These are phyloP conservation scores for Diphasiastrum complanatum DNA, from an alignment of 83 land plant genomes.

Conservation along the genomic window DNA sequence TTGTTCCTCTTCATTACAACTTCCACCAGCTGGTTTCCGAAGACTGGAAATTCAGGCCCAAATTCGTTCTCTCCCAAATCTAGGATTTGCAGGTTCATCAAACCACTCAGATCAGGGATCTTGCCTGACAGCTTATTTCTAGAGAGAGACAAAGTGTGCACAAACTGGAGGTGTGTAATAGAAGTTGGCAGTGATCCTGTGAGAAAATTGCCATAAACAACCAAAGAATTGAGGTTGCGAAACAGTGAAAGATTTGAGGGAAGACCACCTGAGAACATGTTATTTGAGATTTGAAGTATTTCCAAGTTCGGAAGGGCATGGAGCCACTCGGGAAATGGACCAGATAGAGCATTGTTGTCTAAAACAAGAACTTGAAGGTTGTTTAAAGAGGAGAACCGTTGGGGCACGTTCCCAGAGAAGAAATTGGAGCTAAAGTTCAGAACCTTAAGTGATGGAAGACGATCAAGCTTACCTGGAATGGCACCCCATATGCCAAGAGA, in stretches of 20 bases:
- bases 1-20: background rate
- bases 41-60: background rate
- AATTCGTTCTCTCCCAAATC: background rate
- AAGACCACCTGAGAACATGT: background rate
- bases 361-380: background rate
- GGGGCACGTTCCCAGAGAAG: background rate
- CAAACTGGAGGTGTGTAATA: background rate
- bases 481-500: background rate
- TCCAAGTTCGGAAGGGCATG: background rate
- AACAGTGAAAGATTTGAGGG: background rate
- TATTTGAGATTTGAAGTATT: background rate
- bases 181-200: background rate
- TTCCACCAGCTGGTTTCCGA: background rate
- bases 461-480: background rate
- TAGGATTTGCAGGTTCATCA: background rate
- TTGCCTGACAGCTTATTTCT: background rate
- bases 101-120: background rate
- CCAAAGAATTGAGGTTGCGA: background rate
- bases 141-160: background rate
- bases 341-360: background rate
- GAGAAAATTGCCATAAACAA: background rate
- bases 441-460: background rate
- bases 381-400: background rate
- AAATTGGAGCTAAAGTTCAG: background rate
- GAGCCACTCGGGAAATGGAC: background rate